These are phyloP conservation scores for Acacia confusa DNA, from an alignment of 306 rosid genomes.

Conservation along the genomic window DNA sequence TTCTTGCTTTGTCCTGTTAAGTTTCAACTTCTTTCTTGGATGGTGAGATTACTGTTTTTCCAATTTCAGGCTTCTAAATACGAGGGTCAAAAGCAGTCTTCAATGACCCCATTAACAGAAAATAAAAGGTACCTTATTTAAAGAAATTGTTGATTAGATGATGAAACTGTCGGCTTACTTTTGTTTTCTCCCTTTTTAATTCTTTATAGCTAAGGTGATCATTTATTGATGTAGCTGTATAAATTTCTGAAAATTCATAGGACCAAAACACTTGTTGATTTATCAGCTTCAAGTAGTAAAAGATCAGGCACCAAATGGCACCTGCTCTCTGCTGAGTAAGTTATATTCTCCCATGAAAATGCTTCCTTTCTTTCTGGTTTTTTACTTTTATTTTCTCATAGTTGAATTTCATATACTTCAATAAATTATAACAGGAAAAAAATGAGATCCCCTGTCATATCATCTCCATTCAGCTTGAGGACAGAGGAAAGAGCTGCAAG, in stretches of 20 bases:
- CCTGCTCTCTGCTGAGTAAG: conserved; percentile 43
- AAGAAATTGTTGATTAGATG: background rate
- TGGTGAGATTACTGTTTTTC: background rate
- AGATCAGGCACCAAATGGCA: conserved; percentile 41
- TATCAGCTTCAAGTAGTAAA: conserved; percentile 35
- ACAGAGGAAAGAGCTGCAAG: conserved; percentile 65
- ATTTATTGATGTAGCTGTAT: background rate
- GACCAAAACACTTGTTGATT: conserved; percentile 39
- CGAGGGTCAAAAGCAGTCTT: conserved; percentile 34
- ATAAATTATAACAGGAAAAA: conserved; percentile 60
- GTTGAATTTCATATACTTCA: conserved; percentile 42
- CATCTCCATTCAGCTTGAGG: conserved; percentile 56
- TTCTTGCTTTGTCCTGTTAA: background rate
- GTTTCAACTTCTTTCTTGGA: background rate
- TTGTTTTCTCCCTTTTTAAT: background rate
- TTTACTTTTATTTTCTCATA: background rate
- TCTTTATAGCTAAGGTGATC: background rate
- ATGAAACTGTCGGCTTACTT: background rate
- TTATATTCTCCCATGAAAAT: background rate
- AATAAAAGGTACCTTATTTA: conserved; percentile 42
- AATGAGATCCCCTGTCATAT: conserved; percentile 51
- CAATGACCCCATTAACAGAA: conserved; percentile 50
- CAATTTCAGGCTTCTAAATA: conserved; percentile 43
- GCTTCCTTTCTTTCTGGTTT: conserved; percentile 17
- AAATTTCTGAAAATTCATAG: conserved; percentile 24